These are phyloP conservation scores for Hygrocybe coccinea DNA, from an alignment of 768 basidiomycete genomes.

Conservation along the genomic window DNA sequence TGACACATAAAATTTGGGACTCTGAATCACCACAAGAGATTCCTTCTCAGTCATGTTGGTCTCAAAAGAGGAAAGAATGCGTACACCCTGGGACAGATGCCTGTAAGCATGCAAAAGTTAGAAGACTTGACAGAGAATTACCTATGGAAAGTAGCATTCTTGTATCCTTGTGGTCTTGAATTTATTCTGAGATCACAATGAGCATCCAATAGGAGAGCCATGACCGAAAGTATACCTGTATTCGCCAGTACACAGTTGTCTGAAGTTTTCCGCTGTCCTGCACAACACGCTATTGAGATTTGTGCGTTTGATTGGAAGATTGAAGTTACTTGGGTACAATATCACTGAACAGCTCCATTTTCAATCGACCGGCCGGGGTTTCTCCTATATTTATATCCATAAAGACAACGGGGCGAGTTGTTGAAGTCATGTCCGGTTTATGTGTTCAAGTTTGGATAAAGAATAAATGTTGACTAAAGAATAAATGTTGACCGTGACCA, in stretches of 20 bases:
- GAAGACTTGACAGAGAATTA: conserved; percentile 26
- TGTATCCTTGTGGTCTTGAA: conserved; percentile 85
- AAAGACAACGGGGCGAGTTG: conserved; percentile 82
- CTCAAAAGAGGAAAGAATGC: neutral
- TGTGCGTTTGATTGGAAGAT: too few relatives aligned
- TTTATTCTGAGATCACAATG: conserved; percentile 52
- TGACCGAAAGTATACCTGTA: conserved; percentile 50
- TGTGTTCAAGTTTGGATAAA: neutral
- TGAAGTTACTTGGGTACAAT: conserved; percentile 82
- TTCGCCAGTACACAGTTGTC: conserved; percentile 97
- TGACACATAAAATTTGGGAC: conserved; percentile 97
- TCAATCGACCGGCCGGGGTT: conserved; percentile 89
- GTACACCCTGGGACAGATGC: conserved; percentile 57
- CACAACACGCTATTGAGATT: conserved; percentile 2
- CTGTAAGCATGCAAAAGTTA: neutral
- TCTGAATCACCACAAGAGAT: conserved; percentile 31
- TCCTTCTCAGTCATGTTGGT: neutral
- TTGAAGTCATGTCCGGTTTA: conserved; percentile 4
- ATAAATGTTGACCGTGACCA: neutral
- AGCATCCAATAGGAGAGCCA: conserved; percentile 7
- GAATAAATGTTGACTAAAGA: neutral
- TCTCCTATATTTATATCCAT: conserved; percentile 98
- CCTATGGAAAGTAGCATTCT: conserved; percentile 89
- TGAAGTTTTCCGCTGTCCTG: conserved; percentile 96
- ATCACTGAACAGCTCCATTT: conserved; percentile 97